Conservation (phyloP, 148 eudicot species). For the Talinum fruticosum region DNA sequence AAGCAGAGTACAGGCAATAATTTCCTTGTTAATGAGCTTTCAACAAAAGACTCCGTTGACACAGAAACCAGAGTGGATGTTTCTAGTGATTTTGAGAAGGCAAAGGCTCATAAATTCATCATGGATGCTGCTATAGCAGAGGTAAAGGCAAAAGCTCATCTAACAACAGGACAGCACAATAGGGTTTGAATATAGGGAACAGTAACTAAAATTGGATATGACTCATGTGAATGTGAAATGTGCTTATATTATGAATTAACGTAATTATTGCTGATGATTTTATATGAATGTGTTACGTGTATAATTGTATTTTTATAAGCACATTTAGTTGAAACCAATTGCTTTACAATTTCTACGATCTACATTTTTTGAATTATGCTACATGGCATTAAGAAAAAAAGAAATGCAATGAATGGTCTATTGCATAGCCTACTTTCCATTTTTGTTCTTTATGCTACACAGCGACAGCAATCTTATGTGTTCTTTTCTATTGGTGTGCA, state of each 20-base stretch:
- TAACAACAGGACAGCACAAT: slow-evolving; percentile 5
- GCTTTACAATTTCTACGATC: too few species aligned
- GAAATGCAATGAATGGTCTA: not conserved
- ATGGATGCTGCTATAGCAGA: slow-evolving; percentile 81
- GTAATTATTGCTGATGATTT: not conserved
- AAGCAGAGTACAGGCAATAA: slow-evolving; percentile 43
- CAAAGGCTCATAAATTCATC: slow-evolving; percentile 91
- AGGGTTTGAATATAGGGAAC: not conserved
- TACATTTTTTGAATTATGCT: too few species aligned
- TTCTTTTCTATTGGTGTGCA: not conserved
- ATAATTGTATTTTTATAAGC: not conserved
- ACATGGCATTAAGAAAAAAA: not conserved
- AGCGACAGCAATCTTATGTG: not conserved
- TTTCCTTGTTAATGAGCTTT: slow-evolving; percentile 38
- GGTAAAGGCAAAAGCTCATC: slow-evolving; percentile 41
- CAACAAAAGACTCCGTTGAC: slow-evolving; percentile 42
- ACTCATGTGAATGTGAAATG: not conserved
- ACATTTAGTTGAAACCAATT: too few species aligned
- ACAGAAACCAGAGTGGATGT: slow-evolving; percentile 43
- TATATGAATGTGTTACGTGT: not conserved
- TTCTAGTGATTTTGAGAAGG: slow-evolving; percentile 79
- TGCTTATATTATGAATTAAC: not conserved
- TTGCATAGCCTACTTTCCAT: not conserved
- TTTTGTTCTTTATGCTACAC: not conserved
- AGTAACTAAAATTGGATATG: not conserved